Percentiles rank a stretch among this genome's conserved stretches.
phyloP scores from a whole-genome alignment of 768 basidiomycete genomes.

The Amanita inopinata region DNA sequence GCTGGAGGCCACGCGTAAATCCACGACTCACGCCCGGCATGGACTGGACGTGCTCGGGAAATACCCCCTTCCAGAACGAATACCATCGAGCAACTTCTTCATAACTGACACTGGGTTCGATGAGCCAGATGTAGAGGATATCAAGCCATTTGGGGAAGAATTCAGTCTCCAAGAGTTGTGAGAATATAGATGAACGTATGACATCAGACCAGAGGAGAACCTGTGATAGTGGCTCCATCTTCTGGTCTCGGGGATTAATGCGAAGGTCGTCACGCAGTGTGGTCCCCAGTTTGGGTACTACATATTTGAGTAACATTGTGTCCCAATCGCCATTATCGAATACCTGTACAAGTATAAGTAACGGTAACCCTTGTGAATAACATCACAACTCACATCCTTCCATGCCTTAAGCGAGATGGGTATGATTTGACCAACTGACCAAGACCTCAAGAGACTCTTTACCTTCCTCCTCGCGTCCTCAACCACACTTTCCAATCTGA shows the following conservation, averaged over 20 bases:
- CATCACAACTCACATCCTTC: constrained; percentile 54
- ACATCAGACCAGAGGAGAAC: constrained; percentile 72
- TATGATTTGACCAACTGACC: constrained; percentile 63
- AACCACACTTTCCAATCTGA: constrained; percentile 75
- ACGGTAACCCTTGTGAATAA: neutral
- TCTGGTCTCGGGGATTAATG: constrained; percentile 85
- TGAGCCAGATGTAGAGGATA: constrained; percentile 84
- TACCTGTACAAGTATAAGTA: constrained; percentile 34
- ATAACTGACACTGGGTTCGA: constrained; percentile 80
- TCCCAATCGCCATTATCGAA: constrained; percentile 86
- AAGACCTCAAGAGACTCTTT: constrained; percentile 65
- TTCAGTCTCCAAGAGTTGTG: constrained; percentile 78
- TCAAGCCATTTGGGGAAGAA: constrained; percentile 99
- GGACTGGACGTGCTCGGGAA: constrained; percentile 61
- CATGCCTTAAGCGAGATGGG: constrained; percentile 72
- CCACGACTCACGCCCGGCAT: constrained; percentile 63
- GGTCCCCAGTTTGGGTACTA: constrained; percentile 85
- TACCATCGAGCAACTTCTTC: constrained; percentile 95
- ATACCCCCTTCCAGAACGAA: constrained; percentile 74
- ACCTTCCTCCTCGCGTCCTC: constrained; percentile 84
- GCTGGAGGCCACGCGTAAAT: constrained; percentile 79
- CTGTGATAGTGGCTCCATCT: constrained; percentile 70
- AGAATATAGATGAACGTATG: constrained; percentile 67
- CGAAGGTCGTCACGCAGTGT: constrained; percentile 77
- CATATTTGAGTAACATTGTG: constrained; percentile 76